Conservation (phyloP, 139 green algal species). For the Tetradesmus obliquus region DNA sequence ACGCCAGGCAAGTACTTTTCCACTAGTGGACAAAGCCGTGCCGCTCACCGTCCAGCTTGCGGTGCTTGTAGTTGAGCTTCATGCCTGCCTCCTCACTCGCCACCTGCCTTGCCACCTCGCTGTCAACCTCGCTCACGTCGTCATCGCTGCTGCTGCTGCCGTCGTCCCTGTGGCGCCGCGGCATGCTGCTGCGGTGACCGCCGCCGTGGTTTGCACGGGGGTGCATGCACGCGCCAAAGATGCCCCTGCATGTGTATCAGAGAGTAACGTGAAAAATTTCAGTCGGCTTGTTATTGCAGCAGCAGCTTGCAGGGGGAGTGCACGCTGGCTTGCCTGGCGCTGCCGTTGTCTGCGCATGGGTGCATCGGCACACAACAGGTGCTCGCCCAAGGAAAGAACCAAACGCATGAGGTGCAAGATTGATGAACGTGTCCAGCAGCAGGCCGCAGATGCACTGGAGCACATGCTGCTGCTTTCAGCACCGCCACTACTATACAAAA, state of each 20-base stretch:
- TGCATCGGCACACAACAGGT: too few relatives aligned
- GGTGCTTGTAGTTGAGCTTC: slow-evolving; percentile 53
- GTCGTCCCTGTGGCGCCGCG: not conserved
- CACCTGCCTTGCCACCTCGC: slow-evolving; percentile 20
- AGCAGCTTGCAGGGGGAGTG: not conserved
- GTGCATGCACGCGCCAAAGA: slow-evolving; percentile 19
- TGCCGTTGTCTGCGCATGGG: too few relatives aligned
- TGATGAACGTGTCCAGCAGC: too few relatives aligned
- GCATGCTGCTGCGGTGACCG: not conserved
- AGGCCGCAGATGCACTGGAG: too few relatives aligned
- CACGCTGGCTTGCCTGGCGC: not conserved
- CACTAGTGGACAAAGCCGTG: too few relatives aligned
- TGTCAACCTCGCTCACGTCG: not conserved
- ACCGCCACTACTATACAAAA: too few relatives aligned
- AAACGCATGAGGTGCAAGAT: too few relatives aligned
- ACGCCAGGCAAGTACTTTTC: too few relatives aligned
- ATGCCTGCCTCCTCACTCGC: slow-evolving; percentile 50
- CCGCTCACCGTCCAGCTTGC: slow-evolving; percentile 50
- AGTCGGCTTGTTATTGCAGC: not conserved
- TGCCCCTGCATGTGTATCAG: slow-evolving; percentile 21
- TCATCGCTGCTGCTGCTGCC: not conserved
- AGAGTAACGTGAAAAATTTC: too few relatives aligned
- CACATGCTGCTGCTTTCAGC: too few relatives aligned
- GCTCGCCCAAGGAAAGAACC: too few relatives aligned
- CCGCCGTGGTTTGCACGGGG: not conserved